Evolutionary conservation across 768 basidiomycete genomes (phyloP).

Genomic region (Glaciozyma antarctica): DNA sequence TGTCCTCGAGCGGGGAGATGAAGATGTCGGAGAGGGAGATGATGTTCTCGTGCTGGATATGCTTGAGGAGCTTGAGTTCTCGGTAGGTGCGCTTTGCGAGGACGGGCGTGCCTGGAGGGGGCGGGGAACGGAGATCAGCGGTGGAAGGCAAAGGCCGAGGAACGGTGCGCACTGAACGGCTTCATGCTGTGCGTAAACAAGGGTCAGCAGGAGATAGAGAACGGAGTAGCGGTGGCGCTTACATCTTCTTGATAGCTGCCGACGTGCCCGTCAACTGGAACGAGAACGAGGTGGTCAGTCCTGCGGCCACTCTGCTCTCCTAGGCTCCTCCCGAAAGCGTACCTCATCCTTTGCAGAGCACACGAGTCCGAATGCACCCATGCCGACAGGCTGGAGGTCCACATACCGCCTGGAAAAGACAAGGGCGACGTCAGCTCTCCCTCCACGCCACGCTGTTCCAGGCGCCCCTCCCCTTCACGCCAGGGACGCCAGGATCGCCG

Average conservation of each 20-base stretch:
- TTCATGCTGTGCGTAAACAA: slow-evolving; percentile 69
- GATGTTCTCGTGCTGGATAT: slow-evolving; percentile 98
- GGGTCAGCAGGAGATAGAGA: neutral
- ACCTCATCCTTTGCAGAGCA: slow-evolving; percentile 41
- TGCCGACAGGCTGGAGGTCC: slow-evolving; percentile 96
- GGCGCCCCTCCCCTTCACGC: too few relatives aligned
- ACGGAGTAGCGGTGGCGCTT: neutral
- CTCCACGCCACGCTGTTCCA: slow-evolving; percentile 37
- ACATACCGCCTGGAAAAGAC: slow-evolving; percentile 74
- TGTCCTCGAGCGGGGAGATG: slow-evolving; percentile 91
- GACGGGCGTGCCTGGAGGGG: slow-evolving; percentile 61
- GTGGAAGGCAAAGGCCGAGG: neutral
- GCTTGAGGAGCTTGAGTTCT: slow-evolving; percentile 94
- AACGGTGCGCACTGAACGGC: slow-evolving; percentile 58
- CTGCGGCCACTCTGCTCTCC: too few relatives aligned
- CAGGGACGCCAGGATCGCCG: neutral
- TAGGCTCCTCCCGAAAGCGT: neutral
- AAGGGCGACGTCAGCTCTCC: slow-evolving; percentile 80
- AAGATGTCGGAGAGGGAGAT: slow-evolving; percentile 98
- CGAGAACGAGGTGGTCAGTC: neutral
- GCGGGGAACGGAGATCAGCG: neutral
- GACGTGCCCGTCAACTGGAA: slow-evolving; percentile 76
- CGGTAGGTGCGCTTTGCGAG: slow-evolving; percentile 94
- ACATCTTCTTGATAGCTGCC: slow-evolving; percentile 87
- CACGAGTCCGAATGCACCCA: slow-evolving; percentile 98